These are phyloP conservation scores for Lactuca saligna DNA, from an alignment of 129 eudicot species.

Conservation along the genomic window DNA sequence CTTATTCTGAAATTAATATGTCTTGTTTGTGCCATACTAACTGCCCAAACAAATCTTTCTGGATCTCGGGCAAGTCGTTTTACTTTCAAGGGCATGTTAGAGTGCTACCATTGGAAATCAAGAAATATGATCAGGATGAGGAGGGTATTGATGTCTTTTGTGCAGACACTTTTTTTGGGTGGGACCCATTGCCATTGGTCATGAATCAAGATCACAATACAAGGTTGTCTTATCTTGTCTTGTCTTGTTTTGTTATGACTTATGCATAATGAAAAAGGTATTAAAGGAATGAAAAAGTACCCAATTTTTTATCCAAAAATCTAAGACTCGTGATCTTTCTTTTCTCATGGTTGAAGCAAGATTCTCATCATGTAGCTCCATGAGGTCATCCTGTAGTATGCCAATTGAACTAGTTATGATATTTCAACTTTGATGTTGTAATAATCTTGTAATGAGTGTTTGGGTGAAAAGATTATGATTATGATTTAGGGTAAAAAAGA, in stretches of 20 bases:
- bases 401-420: neutral
- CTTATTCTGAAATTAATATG: slow-evolving; percentile 68
- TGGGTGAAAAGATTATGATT: no score
- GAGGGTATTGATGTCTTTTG: neutral
- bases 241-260: no score
- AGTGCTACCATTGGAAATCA: slow-evolving; percentile 51
- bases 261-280: neutral
- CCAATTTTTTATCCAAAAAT: slow-evolving; percentile 97
- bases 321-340: slow-evolving; percentile 68
- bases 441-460: no score
- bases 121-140: neutral
- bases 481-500: neutral
- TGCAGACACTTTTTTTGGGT: no score
- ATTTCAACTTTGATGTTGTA: no score
- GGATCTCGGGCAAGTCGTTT: slow-evolving; percentile 91
- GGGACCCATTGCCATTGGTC: no score
- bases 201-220: no score
- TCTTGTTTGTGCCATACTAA: slow-evolving; percentile 92
- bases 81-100: slow-evolving; percentile 87
- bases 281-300: slow-evolving; percentile 34
- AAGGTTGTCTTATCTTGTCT: no score
- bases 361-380: slow-evolving; percentile 77
- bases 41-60: slow-evolving; percentile 94
- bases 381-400: slow-evolving; percentile 70
- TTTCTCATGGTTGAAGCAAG: slow-evolving; percentile 76